Evolutionary conservation across 257 asterid genomes (phyloP).

Genomic region (Salvia miltiorrhiza): DNA sequence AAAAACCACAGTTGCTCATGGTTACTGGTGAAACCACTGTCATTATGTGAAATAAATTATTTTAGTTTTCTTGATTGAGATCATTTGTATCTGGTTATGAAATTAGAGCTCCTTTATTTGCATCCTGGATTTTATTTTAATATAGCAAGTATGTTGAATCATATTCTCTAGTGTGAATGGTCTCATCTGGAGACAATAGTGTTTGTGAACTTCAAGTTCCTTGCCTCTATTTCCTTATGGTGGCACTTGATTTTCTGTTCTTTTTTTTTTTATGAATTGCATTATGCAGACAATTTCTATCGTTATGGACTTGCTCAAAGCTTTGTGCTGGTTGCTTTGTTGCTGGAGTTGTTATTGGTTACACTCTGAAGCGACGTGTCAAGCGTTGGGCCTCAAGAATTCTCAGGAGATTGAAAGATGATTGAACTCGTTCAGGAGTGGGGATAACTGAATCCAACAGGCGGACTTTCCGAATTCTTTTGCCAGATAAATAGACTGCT

Average conservation of each 20-base stretch:
- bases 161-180: background rate
- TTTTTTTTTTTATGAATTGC: no score
- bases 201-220: constrained; percentile 34
- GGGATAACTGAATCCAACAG: background rate
- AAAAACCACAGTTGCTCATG: background rate
- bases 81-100: background rate
- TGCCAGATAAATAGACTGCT: background rate
- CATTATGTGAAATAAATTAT: background rate
- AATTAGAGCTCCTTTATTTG: background rate
- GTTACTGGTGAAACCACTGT: background rate
- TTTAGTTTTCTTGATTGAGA: background rate
- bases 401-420: constrained; percentile 59
- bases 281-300: constrained; percentile 50
- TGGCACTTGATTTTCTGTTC: no score
- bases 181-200: constrained; percentile 16
- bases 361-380: constrained; percentile 74
- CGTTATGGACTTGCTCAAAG: constrained; percentile 79
- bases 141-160: no score
- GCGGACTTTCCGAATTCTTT: background rate
- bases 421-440: constrained; percentile 23
- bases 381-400: constrained; percentile 70
- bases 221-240: background rate
- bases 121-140: background rate
- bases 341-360: constrained; percentile 76
- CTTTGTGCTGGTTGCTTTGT: constrained; percentile 69